Evolutionary conservation across 805 yeast species (phyloP).

Genomic region (Gaillardinia entomophila): DNA sequence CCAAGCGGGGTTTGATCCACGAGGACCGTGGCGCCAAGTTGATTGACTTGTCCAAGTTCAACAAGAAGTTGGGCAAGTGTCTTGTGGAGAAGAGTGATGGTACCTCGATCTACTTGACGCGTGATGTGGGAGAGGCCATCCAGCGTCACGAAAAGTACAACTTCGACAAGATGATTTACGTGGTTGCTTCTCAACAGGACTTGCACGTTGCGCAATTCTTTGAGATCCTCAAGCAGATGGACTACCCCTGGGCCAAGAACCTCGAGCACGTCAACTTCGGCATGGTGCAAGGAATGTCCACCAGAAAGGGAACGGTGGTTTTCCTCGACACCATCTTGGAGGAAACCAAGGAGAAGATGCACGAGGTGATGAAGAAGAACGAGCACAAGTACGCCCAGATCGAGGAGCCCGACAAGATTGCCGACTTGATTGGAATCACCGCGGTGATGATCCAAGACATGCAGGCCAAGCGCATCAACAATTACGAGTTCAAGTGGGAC

Average conservation of each 20-base stretch:
- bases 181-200: constrained; percentile 95
- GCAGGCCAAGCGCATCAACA: constrained; percentile 95
- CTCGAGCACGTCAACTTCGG: constrained; percentile 89
- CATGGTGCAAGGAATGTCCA: constrained; percentile 97
- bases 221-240: constrained; percentile 88
- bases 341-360: constrained; percentile 91
- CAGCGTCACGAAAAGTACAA: constrained; percentile 78
- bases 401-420: constrained; percentile 89
- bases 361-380: constrained; percentile 91
- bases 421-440: constrained; percentile 91
- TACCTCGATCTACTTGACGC: constrained; percentile 85
- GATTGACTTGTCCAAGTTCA: constrained; percentile 77
- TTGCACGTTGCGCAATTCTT: constrained; percentile 90
- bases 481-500: constrained; percentile 95
- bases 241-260: constrained; percentile 76
- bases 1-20: constrained; percentile 63
- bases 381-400: constrained; percentile 88
- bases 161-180: constrained; percentile 95
- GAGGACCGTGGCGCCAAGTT: constrained; percentile 90
- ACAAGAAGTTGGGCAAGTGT: constrained; percentile 90
- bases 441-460: constrained; percentile 99
- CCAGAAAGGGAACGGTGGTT: constrained; percentile 98
- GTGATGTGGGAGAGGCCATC: constrained; percentile 96
- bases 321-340: constrained; percentile 90
- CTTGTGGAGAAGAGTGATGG: constrained; percentile 94